A percentile compares a stretch with the other conserved stretches of the same genome.
phyloP scores from a whole-genome alignment of 768 basidiomycete species.

The Obba rivulosa region DNA sequence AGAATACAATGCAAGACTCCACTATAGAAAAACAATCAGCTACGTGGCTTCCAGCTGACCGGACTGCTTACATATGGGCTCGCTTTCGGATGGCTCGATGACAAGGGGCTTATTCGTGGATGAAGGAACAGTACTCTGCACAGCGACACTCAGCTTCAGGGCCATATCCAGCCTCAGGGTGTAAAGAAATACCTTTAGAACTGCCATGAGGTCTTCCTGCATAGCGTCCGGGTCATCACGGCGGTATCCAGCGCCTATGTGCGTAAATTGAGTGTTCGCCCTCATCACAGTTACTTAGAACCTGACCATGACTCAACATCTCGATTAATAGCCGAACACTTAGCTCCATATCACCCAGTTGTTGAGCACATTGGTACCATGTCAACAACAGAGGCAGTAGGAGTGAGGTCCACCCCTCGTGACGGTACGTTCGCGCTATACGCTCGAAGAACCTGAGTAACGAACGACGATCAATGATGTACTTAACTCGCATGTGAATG shows the following conservation, averaged over 20 bases:
- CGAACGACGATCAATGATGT: neutral
- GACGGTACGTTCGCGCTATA: slow-evolving; percentile 83
- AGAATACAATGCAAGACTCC: slow-evolving; percentile 63
- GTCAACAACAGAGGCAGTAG: slow-evolving; percentile 67
- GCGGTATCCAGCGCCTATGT: slow-evolving; percentile 29
- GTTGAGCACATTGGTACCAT: slow-evolving; percentile 82
- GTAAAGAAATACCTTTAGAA: slow-evolving; percentile 52
- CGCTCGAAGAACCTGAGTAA: slow-evolving; percentile 83
- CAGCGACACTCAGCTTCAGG: neutral
- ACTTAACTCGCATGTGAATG: neutral
- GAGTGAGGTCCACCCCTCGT: slow-evolving; percentile 75
- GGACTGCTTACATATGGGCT: slow-evolving; percentile 52
- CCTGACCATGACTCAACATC: slow-evolving; percentile 73
- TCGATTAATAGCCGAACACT: slow-evolving; percentile 76
- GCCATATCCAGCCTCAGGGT: neutral
- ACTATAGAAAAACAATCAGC: slow-evolving; percentile 39
- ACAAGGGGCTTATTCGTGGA: slow-evolving; percentile 49
- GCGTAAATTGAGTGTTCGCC: neutral
- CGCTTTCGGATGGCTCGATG: slow-evolving; percentile 59
- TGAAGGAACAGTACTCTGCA: slow-evolving; percentile 69
- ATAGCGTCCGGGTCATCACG: slow-evolving; percentile 44
- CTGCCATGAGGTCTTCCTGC: slow-evolving; percentile 67
- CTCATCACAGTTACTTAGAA: neutral
- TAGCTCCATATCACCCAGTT: slow-evolving; percentile 69
- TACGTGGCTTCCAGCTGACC: slow-evolving; percentile 1